phyloP scores from a whole-genome alignment of 2,329 filamentous ascomycete genomes.

The Curvularia eragrostidis region DNA sequence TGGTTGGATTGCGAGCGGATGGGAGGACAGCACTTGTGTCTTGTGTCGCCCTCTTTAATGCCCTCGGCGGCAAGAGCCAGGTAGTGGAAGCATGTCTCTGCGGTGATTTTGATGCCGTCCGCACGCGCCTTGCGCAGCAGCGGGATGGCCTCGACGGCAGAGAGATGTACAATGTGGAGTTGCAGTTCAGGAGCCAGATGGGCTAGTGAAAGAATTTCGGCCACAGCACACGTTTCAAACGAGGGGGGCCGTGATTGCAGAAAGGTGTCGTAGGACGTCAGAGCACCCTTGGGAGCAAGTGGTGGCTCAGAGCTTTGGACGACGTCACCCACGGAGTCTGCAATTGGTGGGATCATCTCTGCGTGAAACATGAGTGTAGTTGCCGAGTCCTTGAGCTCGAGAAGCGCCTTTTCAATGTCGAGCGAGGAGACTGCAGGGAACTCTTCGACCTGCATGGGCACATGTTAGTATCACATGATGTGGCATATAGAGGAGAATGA shows the following conservation, averaged over 20 bases:
- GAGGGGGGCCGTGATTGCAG: constrained; percentile 85
- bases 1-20: constrained; percentile 84
- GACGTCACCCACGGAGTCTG: constrained; percentile 78
- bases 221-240: constrained; percentile 90
- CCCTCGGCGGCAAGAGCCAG: constrained; percentile 82
- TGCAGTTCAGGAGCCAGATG: constrained; percentile 80
- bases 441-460: constrained; percentile 75
- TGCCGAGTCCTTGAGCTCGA: constrained; percentile 76
- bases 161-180: constrained; percentile 92
- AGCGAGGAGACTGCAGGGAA: constrained; percentile 86
- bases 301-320: constrained; percentile 74
- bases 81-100: constrained; percentile 96
- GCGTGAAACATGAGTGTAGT: constrained; percentile 99
- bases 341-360: constrained; percentile 92
- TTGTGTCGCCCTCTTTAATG: constrained; percentile 82
- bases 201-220: constrained; percentile 82
- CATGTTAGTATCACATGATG: constrained; percentile 27
- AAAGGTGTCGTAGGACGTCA: constrained; percentile 86
- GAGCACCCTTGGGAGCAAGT: constrained; percentile 71
- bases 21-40: constrained; percentile 94
- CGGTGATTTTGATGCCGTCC: constrained; percentile 82
- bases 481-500: not conserved
- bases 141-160: constrained; percentile 86
- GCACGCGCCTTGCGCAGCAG: constrained; percentile 75
- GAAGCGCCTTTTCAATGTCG: constrained; percentile 83